These are phyloP conservation scores for Trichopus zeylanicus DNA, from an alignment of 116 monocot genomes.

Conservation along the genomic window DNA sequence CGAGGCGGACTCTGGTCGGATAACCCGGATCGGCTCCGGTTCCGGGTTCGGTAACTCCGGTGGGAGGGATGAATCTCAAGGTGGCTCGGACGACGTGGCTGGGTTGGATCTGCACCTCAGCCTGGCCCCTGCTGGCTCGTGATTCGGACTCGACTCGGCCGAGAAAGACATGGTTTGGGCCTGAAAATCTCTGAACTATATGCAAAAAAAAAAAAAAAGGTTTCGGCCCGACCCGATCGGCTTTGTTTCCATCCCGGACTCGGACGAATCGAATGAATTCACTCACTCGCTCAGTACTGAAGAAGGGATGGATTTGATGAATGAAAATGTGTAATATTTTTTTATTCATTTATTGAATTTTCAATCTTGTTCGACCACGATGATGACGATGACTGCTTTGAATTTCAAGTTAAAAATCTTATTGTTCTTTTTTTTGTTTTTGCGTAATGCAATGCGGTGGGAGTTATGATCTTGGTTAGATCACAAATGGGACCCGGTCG, in stretches of 20 bases:
- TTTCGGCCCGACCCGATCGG: too few relatives aligned
- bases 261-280: too few relatives aligned
- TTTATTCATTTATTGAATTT: not conserved
- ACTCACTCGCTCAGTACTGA: too few relatives aligned
- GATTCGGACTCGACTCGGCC: not conserved
- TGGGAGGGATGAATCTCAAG: not conserved
- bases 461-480: not conserved
- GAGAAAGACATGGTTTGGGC: not conserved
- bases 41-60: not conserved
- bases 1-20: not conserved
- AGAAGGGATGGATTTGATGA: too few relatives aligned
- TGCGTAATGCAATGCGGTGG: not conserved
- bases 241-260: too few relatives aligned
- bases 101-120: constrained; percentile 50
- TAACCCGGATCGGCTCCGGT: not conserved
- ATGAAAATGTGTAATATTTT: not conserved
- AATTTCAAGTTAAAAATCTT: not conserved
- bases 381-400: not conserved
- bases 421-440: not conserved
- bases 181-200: too few relatives aligned
- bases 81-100: constrained; percentile 9
- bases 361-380: not conserved
- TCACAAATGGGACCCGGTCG: not conserved
- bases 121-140: constrained; percentile 38
- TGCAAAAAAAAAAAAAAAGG: not conserved